Conservation (phyloP, 257 asterid species). For the Solanum rostratum region DNA sequence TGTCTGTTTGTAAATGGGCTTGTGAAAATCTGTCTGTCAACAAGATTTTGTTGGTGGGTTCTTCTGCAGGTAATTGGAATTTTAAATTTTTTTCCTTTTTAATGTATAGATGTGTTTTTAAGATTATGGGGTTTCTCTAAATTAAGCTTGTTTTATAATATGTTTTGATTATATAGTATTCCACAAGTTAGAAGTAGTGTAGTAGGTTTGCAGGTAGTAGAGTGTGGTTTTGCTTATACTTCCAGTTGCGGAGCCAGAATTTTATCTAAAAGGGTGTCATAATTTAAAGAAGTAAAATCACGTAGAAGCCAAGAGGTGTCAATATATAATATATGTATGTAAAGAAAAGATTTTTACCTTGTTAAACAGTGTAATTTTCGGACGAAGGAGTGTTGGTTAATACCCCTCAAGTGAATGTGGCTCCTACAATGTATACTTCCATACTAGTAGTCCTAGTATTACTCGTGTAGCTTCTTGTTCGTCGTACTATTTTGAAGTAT, state of each 20-base stretch:
- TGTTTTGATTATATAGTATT: not conserved
- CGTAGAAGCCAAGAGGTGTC: too few relatives aligned
- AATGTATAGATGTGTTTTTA: not conserved
- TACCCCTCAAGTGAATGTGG: too few relatives aligned
- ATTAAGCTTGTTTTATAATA: not conserved
- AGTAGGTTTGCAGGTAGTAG: not conserved
- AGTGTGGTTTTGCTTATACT: not conserved
- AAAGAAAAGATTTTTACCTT: too few relatives aligned
- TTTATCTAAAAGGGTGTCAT: too few relatives aligned
- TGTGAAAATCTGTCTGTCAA: constrained; percentile 8
- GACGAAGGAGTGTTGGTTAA: too few relatives aligned
- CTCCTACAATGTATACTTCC: not conserved
- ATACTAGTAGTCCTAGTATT: not conserved
- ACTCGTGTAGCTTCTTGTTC: not conserved
- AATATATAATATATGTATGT: too few relatives aligned
- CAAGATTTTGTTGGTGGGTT: constrained; percentile 33
- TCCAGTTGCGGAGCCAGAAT: too few relatives aligned
- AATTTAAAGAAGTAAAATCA: too few relatives aligned
- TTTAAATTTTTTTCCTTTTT: not conserved
- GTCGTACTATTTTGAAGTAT: not conserved
- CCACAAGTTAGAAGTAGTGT: not conserved
- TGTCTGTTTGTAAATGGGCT: constrained; percentile 45
- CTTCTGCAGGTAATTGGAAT: constrained; percentile 39
- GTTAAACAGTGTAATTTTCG: too few relatives aligned
- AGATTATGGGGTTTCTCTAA: not conserved